Evolutionary conservation across 2,329 filamentous ascomycete species (phyloP).

Genomic region (Thelonectria blattea): DNA sequence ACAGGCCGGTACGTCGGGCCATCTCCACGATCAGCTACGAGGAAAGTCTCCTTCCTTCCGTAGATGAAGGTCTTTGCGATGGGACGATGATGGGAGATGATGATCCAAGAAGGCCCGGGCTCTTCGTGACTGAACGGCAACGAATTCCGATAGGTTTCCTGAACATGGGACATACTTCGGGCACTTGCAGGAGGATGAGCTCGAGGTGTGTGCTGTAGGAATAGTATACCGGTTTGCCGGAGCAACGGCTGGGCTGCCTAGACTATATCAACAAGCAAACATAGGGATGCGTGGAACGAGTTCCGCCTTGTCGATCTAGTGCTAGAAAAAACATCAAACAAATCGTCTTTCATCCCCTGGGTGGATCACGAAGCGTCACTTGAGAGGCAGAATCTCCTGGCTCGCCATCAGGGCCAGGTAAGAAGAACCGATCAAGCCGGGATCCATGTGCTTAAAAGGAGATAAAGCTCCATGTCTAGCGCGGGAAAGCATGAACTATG

Average conservation of each 20-base stretch:
- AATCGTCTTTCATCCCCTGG: neutral
- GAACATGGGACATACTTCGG: neutral
- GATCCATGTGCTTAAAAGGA: neutral
- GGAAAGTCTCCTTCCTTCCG: neutral
- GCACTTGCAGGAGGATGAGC: neutral
- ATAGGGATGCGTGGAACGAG: neutral
- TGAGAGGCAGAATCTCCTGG: neutral
- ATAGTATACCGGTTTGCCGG: neutral
- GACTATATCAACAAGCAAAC: neutral
- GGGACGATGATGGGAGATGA: neutral
- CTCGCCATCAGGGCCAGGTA: neutral
- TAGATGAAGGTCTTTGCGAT: neutral
- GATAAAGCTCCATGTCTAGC: neutral
- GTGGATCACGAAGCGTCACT: neutral
- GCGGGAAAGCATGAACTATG: neutral
- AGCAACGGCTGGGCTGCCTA: neutral
- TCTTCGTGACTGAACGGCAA: neutral
- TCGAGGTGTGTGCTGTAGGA: neutral
- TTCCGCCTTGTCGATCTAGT: neutral
- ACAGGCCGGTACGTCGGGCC: constrained; percentile 2
- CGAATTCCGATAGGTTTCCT: neutral
- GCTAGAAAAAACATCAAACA: neutral
- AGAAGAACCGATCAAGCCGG: neutral
- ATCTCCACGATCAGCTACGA: neutral
- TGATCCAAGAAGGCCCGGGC: neutral